These are phyloP conservation scores for Pelargonium cotyledonis DNA, from an alignment of 441 rosid genomes.

Conservation along the genomic window DNA sequence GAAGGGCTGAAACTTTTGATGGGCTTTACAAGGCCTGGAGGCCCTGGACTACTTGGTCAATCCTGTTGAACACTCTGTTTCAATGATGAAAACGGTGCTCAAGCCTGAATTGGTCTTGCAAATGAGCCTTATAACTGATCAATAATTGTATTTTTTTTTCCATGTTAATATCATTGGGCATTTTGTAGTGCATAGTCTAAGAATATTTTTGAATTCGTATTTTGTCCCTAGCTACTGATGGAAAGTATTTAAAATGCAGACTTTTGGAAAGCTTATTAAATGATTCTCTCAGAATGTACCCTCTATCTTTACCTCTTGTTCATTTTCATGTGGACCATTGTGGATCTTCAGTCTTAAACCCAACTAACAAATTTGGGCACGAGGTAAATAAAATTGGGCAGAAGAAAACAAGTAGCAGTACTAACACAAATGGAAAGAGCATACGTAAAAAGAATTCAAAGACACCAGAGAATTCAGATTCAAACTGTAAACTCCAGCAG, in stretches of 20 bases:
- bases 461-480: constrained; percentile 30
- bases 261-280: constrained; percentile 70
- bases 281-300: constrained; percentile 41
- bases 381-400: constrained; percentile 37
- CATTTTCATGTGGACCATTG: constrained; percentile 42
- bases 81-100: neutral
- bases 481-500: constrained; percentile 42
- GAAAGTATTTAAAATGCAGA: constrained; percentile 39
- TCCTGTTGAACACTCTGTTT: neutral
- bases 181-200: constrained; percentile 3
- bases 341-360: constrained; percentile 34
- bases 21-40: neutral
- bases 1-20: neutral
- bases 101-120: neutral
- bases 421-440: constrained; percentile 34
- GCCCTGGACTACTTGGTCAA: neutral
- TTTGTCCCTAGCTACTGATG: constrained; percentile 18
- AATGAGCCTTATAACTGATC: neutral
- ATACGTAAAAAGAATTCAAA: constrained; percentile 36
- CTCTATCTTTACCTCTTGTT: constrained; percentile 61
- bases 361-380: constrained; percentile 27
- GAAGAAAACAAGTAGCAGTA: constrained; percentile 31
- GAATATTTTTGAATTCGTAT: neutral
- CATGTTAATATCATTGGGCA: neutral
- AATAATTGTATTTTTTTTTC: neutral